Evolutionary conservation across 257 asterid genomes (phyloP), one percentile per base, ranked within the genome.

Genomic region (Cordia subcordata): DNA sequence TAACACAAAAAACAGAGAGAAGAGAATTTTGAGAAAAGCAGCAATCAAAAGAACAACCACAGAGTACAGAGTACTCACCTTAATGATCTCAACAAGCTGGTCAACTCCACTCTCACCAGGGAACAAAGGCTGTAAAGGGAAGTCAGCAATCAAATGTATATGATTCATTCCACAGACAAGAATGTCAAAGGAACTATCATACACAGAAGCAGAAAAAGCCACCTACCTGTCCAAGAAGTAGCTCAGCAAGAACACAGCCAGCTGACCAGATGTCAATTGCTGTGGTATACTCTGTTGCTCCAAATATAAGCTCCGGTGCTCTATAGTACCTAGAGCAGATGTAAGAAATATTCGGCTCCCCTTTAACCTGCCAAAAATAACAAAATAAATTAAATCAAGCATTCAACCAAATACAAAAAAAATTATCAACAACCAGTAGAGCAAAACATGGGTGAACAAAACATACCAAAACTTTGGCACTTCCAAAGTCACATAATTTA

Each of bases 31-130:
- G 5, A 19, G 45, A 15, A 33, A 11, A 49, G 15, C 65, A 33
- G 18, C 27, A 27, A 57, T 8, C 1, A 5, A 20, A 57, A 22
- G 12, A 27, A 37, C 23, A 5, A 9, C 0, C n/a, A 9, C 45
- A 42, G 53, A 0, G 19, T 11, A 39, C 1, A 55, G 18, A 68
- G 70, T 68, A 47, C 58, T 68, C 67, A 85, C 98, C 96, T 91
- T 91, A 72, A 87, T 88, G 68, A 91, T 88, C 86, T 88, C 98
- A 70, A 88, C 98, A 71, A 91, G 94, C 79, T 91, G 98, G 78
- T 91, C 98, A 22, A 88, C 98, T 53, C 95, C 98, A 77, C 95
- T 88, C 77, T 91, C 96, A 63, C 98, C 98, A 55, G 98, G 96
- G 81, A 91, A 87, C 75, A 91, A 68, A 57, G 98, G 98, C 98